These are phyloP conservation scores for Haplosporangium gracile DNA, from an alignment of 192 early-diverging fungal species.

Conservation along the genomic window DNA sequence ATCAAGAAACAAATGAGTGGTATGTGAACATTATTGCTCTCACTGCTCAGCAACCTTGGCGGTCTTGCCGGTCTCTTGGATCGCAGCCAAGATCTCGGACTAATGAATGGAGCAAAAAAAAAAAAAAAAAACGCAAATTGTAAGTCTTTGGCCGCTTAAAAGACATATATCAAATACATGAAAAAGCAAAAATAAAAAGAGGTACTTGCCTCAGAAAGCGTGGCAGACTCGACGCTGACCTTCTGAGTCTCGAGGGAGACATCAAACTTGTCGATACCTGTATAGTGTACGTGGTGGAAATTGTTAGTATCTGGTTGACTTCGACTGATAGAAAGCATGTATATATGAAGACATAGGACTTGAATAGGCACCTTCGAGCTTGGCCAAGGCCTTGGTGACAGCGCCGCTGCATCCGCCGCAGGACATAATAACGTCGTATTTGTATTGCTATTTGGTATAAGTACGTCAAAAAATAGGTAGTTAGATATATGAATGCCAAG, in stretches of 20 bases:
- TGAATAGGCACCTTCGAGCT: constrained; percentile 45
- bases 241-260: constrained; percentile 69
- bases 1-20: no score
- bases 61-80: constrained; percentile 59
- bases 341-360: neutral
- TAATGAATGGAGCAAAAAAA: neutral
- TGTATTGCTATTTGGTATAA: constrained; percentile 47
- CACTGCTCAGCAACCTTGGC: constrained; percentile 19
- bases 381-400: constrained; percentile 67
- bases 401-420: constrained; percentile 76
- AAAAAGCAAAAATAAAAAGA: neutral
- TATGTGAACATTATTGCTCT: neutral
- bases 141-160: neutral
- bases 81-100: constrained; percentile 42
- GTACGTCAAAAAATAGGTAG: no score
- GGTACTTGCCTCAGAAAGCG: constrained; percentile 23
- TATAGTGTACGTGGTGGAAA: neutral
- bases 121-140: neutral
- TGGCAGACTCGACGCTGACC: constrained; percentile 63
- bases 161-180: neutral
- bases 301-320: no score
- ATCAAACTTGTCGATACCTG: constrained; percentile 64
- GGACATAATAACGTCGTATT: constrained; percentile 75
- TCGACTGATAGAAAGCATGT: neutral
- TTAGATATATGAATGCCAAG: neutral